Evolutionary conservation across 352 stramenopile genomes (phyloP).

Genomic region (Globisporangium cystogenes): DNA sequence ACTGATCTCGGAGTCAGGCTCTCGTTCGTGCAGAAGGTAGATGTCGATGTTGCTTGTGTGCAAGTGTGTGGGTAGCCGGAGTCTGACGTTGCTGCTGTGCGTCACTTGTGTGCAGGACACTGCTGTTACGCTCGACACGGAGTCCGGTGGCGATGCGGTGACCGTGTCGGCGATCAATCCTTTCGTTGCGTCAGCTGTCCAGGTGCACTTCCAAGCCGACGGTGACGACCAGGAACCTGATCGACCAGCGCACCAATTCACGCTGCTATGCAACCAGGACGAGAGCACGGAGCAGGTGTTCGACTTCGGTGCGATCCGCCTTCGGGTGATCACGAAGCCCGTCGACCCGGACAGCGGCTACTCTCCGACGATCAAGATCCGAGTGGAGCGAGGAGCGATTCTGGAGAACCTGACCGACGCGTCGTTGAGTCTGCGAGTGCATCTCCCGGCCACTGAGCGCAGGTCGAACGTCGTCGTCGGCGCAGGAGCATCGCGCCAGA

Average conservation of each 20-base stretch:
- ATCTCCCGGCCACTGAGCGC: slow-evolving; percentile 4
- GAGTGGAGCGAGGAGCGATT: slow-evolving; percentile 14
- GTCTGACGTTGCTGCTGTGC: neutral
- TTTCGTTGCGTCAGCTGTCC: slow-evolving; percentile 20
- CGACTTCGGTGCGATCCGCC: slow-evolving; percentile 23
- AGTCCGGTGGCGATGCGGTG: slow-evolving; percentile 13
- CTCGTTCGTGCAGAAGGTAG: slow-evolving; percentile 36
- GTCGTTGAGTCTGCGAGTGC: slow-evolving; percentile 5
- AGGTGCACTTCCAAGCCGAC: slow-evolving; percentile 7
- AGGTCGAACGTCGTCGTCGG: slow-evolving; percentile 1
- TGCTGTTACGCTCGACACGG: slow-evolving; percentile 13
- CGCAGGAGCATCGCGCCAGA: slow-evolving; percentile 5
- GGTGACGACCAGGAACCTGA: neutral
- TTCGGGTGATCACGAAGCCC: slow-evolving; percentile 14
- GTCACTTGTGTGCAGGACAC: neutral
- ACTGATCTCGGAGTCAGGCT: slow-evolving; percentile 24
- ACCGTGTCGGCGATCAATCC: slow-evolving; percentile 34
- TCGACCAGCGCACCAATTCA: slow-evolving; percentile 1
- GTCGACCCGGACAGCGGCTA: slow-evolving; percentile 1
- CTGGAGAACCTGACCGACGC: slow-evolving; percentile 12
- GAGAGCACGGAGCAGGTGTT: slow-evolving; percentile 23
- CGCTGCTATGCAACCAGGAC: slow-evolving; percentile 7
- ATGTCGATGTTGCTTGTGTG: neutral
- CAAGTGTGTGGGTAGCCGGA: neutral
- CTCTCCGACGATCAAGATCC: slow-evolving; percentile 27